Base-by-base conservation (phyloP, 2,329 filamentous ascomycete species). In the Chrysosporium keratinophilum region DNA sequence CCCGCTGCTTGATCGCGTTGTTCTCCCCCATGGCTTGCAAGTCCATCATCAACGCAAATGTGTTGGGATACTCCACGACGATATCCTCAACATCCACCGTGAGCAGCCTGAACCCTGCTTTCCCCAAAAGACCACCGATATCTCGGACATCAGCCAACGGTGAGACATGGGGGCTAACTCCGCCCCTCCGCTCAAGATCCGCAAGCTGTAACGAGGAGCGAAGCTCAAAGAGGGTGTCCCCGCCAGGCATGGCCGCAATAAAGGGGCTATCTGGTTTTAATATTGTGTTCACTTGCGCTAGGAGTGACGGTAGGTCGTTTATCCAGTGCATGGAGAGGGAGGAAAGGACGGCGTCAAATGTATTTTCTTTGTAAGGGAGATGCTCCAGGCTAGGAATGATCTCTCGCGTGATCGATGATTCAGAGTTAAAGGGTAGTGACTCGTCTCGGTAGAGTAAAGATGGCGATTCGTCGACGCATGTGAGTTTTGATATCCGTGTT, bases 61-160 rank as follows among this genome's bases (percentile, higher is more conserved):
- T 85, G 70, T 91, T 82, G 0, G 93, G 93, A 65, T 89, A 98
- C 67, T 95, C 89, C 31, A 98, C 88, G 28, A 97, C 82, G 49
- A 98, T 94, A 70, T 98, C 93, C 70, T 98, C 94, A 12, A 98
- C 84, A 64, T 98, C 93, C 0, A 98, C 89, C 0, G 94, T 98
- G 62, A 97, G 76, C 75, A 98, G 85, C 69, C 90, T 94, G 75
- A 97, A 98, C 15, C 90, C 89, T 0, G 91, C 87, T 58, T 84
- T 83, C 61, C 87, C 86, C 58, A 98, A 73, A 52, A 98, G 73
- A 1, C 89, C 90, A 1, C 93, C 93, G 0, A 97, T 80, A 65
- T 98, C 94, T 15, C 87, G 79, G 9, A 96, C 88, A 68, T 98
- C 90, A 0, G 91, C 93, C 17, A 98, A 71, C 2, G 93, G 93